Evolutionary conservation across 495 filamentous ascomycete species (phyloP), one percentile per base, ranked within the genome.

Genomic region (Hypoxylon crocopeplum): DNA sequence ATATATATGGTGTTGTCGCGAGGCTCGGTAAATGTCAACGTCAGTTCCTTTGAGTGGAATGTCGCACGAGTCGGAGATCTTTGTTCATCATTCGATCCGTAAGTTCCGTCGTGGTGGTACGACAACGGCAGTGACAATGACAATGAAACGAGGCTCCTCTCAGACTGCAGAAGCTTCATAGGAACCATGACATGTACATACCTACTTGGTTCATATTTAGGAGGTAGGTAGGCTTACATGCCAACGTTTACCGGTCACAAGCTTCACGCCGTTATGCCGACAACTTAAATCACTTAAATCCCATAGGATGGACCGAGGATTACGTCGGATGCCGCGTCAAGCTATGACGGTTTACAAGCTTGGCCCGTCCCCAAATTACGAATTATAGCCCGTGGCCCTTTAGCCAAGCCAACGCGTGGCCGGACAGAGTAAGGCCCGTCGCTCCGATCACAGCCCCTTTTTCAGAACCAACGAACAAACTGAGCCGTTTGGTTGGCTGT

Each of bases 51-150:
- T 37, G 11, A 36, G 25, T 24, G 34, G 47, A 34, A 51, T 15
- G 16, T 53, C 33, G 20, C 49, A 27, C 13, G 21, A 42, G 53
- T 40, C 48, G 48, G 36, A 33, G 24, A 8, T 21, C 30, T 46
- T 45, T 46, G 30, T 47, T 45, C 17, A 16, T 58, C 42, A 29
- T 54, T 50, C 37, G 36, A 58, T 29, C 44, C 38, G 44, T 22
- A 4, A 16, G 41, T 39, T 37, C 54, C 37, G 48, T 29, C 30
- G 15, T 38, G 8, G 36, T 63, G 29, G 50, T 33, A 63, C 48
- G 59, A 62, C 36, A 54, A 56, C 46, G 50, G n/a, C n/a, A n/a
- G n/a, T n/a, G n/a, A n/a, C n/a, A n/a, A n/a, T 52, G 59, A 61
- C 36, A 54, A 56, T 50, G 50, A 55, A 63, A 52, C 51, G 12